Conservation (phyloP, 306 rosid genomes). For the Castanospermum australe region DNA sequence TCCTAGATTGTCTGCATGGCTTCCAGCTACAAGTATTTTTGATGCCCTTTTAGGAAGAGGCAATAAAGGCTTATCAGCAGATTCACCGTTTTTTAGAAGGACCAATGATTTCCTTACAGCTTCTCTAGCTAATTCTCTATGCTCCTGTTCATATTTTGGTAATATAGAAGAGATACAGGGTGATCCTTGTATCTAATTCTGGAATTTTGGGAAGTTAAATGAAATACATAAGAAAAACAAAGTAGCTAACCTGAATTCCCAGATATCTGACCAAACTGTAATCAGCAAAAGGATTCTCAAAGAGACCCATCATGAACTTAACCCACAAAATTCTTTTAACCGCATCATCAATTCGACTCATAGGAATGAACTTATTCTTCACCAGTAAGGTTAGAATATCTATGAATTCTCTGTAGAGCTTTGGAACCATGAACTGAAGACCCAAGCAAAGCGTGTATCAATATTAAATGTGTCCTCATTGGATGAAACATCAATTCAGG, state of each 20-base stretch:
- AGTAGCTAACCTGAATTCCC: constrained; percentile 42
- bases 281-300: constrained; percentile 51
- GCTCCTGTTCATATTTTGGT: constrained; percentile 37
- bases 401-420: constrained; percentile 34
- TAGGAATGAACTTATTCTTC: constrained; percentile 39
- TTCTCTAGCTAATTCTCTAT: constrained; percentile 46
- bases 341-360: constrained; percentile 53
- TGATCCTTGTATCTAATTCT: constrained; percentile 2
- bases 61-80: constrained; percentile 30
- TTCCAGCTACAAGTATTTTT: constrained; percentile 57
- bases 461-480: neutral
- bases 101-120: constrained; percentile 54
- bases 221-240: neutral
- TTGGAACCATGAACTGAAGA: constrained; percentile 46
- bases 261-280: constrained; percentile 37
- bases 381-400: constrained; percentile 41
- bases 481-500: neutral
- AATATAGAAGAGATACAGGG: neutral
- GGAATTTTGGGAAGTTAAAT: neutral
- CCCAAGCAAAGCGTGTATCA: constrained; percentile 16
- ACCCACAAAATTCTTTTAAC: constrained; percentile 48
- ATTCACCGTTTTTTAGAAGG: constrained; percentile 46
- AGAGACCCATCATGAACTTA: constrained; percentile 50
- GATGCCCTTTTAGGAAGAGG: constrained; percentile 46
- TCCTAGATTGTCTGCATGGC: constrained; percentile 58